These are phyloP conservation scores for Epichloe festucae DNA, from an alignment of 2,329 filamentous ascomycete species.

Conservation along the genomic window DNA sequence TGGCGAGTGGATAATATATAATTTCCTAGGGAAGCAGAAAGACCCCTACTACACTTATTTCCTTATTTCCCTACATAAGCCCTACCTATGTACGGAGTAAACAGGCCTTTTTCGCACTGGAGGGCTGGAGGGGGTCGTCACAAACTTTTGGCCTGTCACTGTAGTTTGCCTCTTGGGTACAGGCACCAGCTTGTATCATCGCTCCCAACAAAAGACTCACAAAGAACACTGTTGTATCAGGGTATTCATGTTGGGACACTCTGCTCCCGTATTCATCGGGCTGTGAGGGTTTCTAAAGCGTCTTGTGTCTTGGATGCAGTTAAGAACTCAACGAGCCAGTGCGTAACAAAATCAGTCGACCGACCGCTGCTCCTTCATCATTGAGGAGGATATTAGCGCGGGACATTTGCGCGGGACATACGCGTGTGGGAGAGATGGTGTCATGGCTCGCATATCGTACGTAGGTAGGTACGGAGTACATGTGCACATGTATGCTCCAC, in stretches of 20 bases:
- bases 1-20: neutral
- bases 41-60: neutral
- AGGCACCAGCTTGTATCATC: neutral
- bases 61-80: no score
- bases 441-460: no score
- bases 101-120: no score
- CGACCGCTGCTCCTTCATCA: neutral
- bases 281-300: neutral
- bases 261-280: neutral
- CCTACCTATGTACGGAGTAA: no score
- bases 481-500: neutral
- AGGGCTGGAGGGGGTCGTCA: no score
- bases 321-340: no score
- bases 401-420: neutral
- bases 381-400: neutral
- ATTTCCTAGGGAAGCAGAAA: neutral
- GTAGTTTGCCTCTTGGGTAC: no score
- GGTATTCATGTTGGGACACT: neutral
- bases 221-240: no score
- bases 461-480: neutral
- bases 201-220: no score
- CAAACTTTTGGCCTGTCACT: no score
- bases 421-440: neutral
- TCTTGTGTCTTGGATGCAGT: neutral
- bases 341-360: neutral